phyloP scores from a whole-genome alignment of 2,329 filamentous ascomycete genomes.

The Neospermospora avenae region DNA sequence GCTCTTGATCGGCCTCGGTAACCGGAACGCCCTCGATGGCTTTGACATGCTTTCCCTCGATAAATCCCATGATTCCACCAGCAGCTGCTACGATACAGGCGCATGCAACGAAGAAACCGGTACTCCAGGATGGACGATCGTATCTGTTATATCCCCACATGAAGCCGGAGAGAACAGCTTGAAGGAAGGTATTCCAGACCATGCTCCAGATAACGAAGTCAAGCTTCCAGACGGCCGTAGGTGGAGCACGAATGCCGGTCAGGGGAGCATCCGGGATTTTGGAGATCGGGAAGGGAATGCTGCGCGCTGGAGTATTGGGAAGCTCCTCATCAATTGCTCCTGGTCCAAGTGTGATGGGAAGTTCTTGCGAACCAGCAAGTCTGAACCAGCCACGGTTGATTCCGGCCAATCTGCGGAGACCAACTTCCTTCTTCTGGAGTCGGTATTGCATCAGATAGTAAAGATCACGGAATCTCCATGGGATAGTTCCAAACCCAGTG shows the following conservation, averaged over 20 bases:
- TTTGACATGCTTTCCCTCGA: slow-evolving; percentile 71
- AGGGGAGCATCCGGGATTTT: slow-evolving; percentile 64
- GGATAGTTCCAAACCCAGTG: slow-evolving; percentile 78
- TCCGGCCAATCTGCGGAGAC: slow-evolving; percentile 66
- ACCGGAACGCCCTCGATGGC: slow-evolving; percentile 66
- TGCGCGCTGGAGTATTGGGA: slow-evolving; percentile 39
- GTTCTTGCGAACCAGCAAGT: slow-evolving; percentile 59
- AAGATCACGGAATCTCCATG: slow-evolving; percentile 79
- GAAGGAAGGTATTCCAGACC: slow-evolving; percentile 74
- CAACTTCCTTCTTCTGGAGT: slow-evolving; percentile 48
- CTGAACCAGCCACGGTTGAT: slow-evolving; percentile 76
- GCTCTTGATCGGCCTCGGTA: slow-evolving; percentile 51
- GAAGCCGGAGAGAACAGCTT: slow-evolving; percentile 68
- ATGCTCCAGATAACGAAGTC: slow-evolving; percentile 79
- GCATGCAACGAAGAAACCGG: slow-evolving; percentile 73
- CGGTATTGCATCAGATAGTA: slow-evolving; percentile 70
- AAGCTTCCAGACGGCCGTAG: slow-evolving; percentile 70
- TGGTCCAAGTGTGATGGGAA: slow-evolving; percentile 53
- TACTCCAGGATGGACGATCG: slow-evolving; percentile 74
- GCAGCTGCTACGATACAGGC: slow-evolving; percentile 66
- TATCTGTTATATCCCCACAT: slow-evolving; percentile 81
- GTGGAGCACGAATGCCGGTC: slow-evolving; percentile 67
- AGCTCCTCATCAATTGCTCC: slow-evolving; percentile 45
- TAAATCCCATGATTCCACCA: slow-evolving; percentile 67
- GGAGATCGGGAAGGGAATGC: slow-evolving; percentile 59